A percentile compares a stretch with the other conserved stretches of the same genome.
These are phyloP conservation scores for Solanum clarkiae DNA, from an alignment of 257 asterid species.

Conservation along the genomic window DNA sequence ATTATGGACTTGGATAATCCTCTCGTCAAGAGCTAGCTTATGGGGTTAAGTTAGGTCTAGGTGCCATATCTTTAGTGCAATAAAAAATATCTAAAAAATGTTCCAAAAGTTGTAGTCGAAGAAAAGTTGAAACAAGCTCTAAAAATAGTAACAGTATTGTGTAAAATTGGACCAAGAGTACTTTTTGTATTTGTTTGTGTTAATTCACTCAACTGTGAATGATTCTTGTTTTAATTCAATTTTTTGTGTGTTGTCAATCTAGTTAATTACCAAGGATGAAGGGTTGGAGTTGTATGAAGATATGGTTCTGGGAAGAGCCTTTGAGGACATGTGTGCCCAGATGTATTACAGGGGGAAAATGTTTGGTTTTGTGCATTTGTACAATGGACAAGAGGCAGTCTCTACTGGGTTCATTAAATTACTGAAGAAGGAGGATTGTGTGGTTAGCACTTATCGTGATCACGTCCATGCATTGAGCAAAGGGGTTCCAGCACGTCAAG, in stretches of 20 bases:
- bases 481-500: constrained; percentile 88
- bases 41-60: neutral
- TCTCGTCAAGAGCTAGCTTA: neutral
- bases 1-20: neutral
- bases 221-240: neutral
- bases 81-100: neutral
- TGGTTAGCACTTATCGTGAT: constrained; percentile 92
- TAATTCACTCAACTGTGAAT: neutral
- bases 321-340: constrained; percentile 99
- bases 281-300: constrained; percentile 79
- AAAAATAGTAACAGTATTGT: neutral
- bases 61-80: neutral
- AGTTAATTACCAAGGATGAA: constrained; percentile 86
- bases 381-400: constrained; percentile 97
- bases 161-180: neutral
- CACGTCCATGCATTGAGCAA: constrained; percentile 97
- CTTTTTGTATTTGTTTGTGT: neutral
- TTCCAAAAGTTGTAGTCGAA: neutral
- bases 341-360: constrained; percentile 98
- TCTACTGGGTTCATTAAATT: constrained; percentile 94
- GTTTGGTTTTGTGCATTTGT: constrained; percentile 95
- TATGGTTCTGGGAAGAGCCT: constrained; percentile 78
- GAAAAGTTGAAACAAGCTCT: neutral
- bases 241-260: neutral
- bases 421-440: constrained; percentile 65